These are phyloP conservation scores for Ceratobasidium sp. DNA, from an alignment of 1,284 basidiomycete species.

Conservation along the genomic window DNA sequence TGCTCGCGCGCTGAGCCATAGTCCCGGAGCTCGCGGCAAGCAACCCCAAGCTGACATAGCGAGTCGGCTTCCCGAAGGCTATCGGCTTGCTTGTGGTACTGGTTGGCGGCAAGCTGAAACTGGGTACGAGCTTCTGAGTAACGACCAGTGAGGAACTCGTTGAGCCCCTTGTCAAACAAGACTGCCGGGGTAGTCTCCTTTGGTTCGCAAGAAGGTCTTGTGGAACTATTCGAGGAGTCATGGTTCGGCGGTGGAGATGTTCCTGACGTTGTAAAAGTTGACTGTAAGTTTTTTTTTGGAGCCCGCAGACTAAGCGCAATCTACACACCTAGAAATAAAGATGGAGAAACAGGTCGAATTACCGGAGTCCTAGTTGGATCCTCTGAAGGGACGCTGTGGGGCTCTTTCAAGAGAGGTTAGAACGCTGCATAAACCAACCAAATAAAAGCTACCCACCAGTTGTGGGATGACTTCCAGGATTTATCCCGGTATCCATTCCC, in stretches of 20 bases:
- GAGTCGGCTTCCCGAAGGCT: constrained; percentile 21
- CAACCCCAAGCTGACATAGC: constrained; percentile 11
- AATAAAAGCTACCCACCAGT: not conserved
- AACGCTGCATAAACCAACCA: too few species aligned
- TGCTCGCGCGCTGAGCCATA: constrained; percentile 19
- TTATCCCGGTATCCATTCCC: not conserved
- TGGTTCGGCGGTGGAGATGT: not conserved
- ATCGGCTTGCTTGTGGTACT: constrained; percentile 9
- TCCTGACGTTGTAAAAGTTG: not conserved
- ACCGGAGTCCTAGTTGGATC: too few species aligned
- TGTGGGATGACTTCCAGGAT: not conserved
- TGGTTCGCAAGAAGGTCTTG: not conserved
- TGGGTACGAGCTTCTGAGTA: constrained; percentile 5
- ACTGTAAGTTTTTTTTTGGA: not conserved
- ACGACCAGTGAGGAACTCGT: not conserved
- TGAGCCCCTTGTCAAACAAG: constrained; percentile 17
- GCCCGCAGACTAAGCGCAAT: not conserved
- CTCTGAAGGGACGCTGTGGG: too few species aligned
- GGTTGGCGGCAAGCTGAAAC: constrained; percentile 1
- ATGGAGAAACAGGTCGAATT: not conserved
- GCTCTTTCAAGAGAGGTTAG: too few species aligned
- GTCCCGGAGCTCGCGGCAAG: constrained; percentile 18
- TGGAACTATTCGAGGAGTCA: not conserved
- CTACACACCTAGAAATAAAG: not conserved
- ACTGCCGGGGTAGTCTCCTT: not conserved